Conservation (phyloP, 768 basidiomycete genomes). For the Naganishia kalamii region DNA sequence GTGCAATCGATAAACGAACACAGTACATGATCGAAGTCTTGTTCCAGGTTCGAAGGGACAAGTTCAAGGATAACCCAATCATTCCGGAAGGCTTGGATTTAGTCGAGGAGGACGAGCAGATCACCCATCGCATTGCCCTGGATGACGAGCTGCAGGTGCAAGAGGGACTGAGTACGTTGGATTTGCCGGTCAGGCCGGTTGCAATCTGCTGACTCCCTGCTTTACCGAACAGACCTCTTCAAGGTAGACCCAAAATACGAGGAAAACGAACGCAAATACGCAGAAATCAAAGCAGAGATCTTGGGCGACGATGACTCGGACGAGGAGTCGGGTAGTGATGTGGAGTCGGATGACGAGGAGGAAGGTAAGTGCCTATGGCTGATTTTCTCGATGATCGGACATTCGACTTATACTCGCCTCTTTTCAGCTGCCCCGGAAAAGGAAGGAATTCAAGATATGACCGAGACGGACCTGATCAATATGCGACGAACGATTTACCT, state of each 20-base stretch:
- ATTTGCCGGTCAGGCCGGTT: not conserved
- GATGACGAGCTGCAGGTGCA: constrained; percentile 92
- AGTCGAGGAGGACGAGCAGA: constrained; percentile 96
- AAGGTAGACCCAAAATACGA: constrained; percentile 81
- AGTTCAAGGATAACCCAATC: constrained; percentile 97
- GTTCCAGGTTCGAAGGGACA: constrained; percentile 98
- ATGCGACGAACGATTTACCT: constrained; percentile 87
- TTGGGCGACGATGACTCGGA: constrained; percentile 62
- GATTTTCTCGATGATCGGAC: not conserved
- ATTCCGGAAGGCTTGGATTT: constrained; percentile 89
- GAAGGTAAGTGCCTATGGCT: constrained; percentile 52
- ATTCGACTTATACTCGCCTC: not conserved
- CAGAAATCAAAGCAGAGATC: constrained; percentile 83
- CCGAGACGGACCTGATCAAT: constrained; percentile 92
- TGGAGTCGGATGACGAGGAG: constrained; percentile 55
- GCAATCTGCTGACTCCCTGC: not conserved
- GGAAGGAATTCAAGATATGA: constrained; percentile 86
- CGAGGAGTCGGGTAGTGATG: constrained; percentile 50
- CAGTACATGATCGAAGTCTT: constrained; percentile 99
- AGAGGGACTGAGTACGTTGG: constrained; percentile 78
- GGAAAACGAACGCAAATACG: constrained; percentile 92
- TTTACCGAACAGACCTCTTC: constrained; percentile 66
- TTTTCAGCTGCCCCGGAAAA: constrained; percentile 58
- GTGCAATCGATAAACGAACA: constrained; percentile 85
- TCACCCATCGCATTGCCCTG: constrained; percentile 84